Evolutionary conservation across 176 grass and related monocot species (phyloP), one percentile per base, ranked within the genome.

Genomic region (Zoysia japonica): DNA sequence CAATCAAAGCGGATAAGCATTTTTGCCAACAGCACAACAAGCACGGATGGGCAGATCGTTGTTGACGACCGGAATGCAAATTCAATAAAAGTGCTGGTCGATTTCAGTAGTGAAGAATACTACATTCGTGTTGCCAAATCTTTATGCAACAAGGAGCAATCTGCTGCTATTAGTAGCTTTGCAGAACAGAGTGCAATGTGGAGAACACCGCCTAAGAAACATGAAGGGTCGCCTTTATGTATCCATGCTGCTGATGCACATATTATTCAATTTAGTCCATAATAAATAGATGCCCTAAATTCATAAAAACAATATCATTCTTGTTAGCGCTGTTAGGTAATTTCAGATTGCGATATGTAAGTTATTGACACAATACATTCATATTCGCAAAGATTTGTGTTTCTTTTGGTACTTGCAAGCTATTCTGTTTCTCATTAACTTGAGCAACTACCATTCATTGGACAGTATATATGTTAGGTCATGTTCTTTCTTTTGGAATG

Each of bases 81-180:
- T 70, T 53, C 59, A 39, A 85, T 90, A 14, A 88, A 91, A 8
- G 65, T 91, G 72, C 70, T 97, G 12, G 68, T 74, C 35, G 66
- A 87, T 86, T 83, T 93, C 67, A 68, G 83, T 47, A 84, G 35
- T 14, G 76, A 71, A 51, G 84, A 74, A 82, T 97, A 97, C 75
- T 88, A 86, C 49, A 69, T 57, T 42, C 77, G 65, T 19, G 53
- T 97, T 82, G 89, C 68, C 45, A 84, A 67, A 79, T 65, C 65
- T 68, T 67, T 97, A 42, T 19, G 76, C 76, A 65, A 79, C 19
- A 85, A 64, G 78, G 86, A 86, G 66, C 82, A 83, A 64, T 89
- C 91, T 47, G 87, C 89, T 19, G 64, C 79, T 13, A 41, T 97
- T 82, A 78, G 79, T 44, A 93, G 87, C 83, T 97, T 88, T 77